Conservation (phyloP, 164 flowering plant species). For the Malania oleifera region DNA sequence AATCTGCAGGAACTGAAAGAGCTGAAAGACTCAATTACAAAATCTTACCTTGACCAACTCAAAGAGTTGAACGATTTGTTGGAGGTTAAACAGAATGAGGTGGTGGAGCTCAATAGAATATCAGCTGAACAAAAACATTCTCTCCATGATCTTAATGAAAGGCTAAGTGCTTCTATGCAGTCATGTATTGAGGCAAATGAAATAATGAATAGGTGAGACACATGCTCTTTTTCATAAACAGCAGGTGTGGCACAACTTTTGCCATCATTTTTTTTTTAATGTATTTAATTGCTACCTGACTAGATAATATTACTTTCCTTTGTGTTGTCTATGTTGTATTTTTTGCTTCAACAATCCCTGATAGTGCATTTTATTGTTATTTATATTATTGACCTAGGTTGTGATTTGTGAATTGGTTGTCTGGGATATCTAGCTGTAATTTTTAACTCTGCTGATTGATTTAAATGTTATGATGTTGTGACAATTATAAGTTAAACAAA, state of each 20-base stretch:
- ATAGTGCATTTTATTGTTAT: too few species aligned
- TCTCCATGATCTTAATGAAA: conserved; percentile 65
- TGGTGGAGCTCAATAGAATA: conserved; percentile 37
- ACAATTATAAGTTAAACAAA: too few species aligned
- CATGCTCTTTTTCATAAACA: neutral
- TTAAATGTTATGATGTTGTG: too few species aligned
- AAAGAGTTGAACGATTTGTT: conserved; percentile 37
- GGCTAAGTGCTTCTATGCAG: conserved; percentile 68
- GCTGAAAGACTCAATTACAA: conserved; percentile 53
- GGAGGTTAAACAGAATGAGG: conserved; percentile 63
- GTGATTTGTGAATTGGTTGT: too few species aligned
- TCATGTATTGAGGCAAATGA: conserved; percentile 84
- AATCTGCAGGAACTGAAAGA: conserved; percentile 66
- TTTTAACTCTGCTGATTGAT: too few species aligned
- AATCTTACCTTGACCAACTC: conserved; percentile 49
- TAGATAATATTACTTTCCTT: neutral
- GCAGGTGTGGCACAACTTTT: neutral
- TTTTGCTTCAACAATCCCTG: neutral
- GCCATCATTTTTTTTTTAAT: neutral
- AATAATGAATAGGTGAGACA: conserved; percentile 59
- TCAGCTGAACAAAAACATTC: conserved; percentile 70
- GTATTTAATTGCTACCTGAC: neutral
- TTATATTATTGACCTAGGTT: too few species aligned
- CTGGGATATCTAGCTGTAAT: too few species aligned
- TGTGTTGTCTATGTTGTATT: neutral